Base-by-base conservation (phyloP, 2,329 filamentous ascomycete genomes). In the Knoxdaviesia capensis region DNA sequence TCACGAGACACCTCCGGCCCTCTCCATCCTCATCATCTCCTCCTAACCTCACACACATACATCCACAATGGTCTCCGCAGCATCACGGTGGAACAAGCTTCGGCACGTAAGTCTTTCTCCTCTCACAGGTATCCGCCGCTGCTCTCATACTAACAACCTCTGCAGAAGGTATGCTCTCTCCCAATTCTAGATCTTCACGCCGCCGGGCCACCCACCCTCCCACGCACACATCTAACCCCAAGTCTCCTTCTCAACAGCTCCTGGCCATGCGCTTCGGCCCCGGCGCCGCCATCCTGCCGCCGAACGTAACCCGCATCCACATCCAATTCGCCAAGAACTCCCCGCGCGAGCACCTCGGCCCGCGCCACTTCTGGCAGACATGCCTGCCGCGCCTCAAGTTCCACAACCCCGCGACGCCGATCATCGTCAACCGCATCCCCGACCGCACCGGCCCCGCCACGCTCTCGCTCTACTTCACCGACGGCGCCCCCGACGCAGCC, bases 371-470 rank as follows among this genome's bases (percentile, higher is more conserved):
- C 70, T 94, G 85, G 83, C 75, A 72, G 48, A 66, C 77, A 46
- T 80, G 77, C 56, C 76, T 96, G 39, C 83, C 84, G 28, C 75
- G 84, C 44, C 68, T 98, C 50, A 94, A 98, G 68, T 98, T 78
- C 64, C 80, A 93, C 68, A 98, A 98, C 58, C 90, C 90, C 1
- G 63, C 75, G 8, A 59, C 94, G 38, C 74, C 80, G 37, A 92
- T 96, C 71, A 77, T 82, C 45, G 74, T 94, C 52, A 78, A 80
- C 58, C 80, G 82, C 45, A 77, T 71, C 48, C 52, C 57, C 34
- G 61, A 77, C 38, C 66, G 74, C 49, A 57, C 63, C 5, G 64
- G 64, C 28, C 63, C 70, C 6, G 72, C 80, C 9, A 66, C 63
- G 39, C 65, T 86, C 60, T 75, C 71, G 46, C 64, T 87, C 51